Evolutionary conservation across 1,284 basidiomycete genomes (phyloP).

Genomic region (Pseudozyma pruni): DNA sequence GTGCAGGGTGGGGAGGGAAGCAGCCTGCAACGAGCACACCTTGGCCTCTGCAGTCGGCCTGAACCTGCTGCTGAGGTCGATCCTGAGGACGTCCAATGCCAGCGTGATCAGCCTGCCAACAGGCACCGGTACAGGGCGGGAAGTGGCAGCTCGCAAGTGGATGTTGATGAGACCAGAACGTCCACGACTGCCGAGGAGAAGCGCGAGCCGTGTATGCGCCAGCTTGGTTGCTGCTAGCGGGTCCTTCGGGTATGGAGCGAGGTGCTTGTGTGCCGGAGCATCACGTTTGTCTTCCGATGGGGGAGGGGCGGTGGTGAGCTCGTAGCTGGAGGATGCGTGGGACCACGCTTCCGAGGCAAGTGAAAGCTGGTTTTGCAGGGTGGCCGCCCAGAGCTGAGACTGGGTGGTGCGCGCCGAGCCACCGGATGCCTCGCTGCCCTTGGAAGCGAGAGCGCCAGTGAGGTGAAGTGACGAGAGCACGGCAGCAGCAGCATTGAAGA

Average conservation of each 20-base stretch:
- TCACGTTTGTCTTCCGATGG: neutral
- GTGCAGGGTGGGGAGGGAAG: constrained; percentile 23
- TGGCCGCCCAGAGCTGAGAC: constrained; percentile 54
- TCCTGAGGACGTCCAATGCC: constrained; percentile 71
- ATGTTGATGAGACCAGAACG: constrained; percentile 30
- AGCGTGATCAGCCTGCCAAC: constrained; percentile 72
- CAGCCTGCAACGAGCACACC: constrained; percentile 34
- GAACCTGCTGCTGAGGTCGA: constrained; percentile 58
- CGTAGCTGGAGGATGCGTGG: constrained; percentile 36
- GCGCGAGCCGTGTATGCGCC: constrained; percentile 23
- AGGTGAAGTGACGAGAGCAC: constrained; percentile 50
- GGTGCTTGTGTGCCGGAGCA: constrained; percentile 11
- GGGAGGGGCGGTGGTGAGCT: constrained; percentile 4
- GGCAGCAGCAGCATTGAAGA: constrained; percentile 28
- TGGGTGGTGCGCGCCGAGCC: constrained; percentile 43
- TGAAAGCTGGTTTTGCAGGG: constrained; percentile 27
- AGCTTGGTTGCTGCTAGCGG: constrained; percentile 31
- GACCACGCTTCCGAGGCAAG: constrained; percentile 29
- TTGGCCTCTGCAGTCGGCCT: constrained; percentile 42
- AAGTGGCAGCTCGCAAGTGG: constrained; percentile 69
- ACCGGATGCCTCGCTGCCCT: constrained; percentile 37
- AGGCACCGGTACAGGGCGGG: constrained; percentile 79
- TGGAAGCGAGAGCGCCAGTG: constrained; percentile 46
- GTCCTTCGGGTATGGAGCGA: constrained; percentile 27
- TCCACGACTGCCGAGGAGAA: constrained; percentile 38